Evolutionary conservation across 2,329 filamentous ascomycete species (phyloP), one percentile per base, ranked within the genome.

Genomic region (Aspergillus awamori): DNA sequence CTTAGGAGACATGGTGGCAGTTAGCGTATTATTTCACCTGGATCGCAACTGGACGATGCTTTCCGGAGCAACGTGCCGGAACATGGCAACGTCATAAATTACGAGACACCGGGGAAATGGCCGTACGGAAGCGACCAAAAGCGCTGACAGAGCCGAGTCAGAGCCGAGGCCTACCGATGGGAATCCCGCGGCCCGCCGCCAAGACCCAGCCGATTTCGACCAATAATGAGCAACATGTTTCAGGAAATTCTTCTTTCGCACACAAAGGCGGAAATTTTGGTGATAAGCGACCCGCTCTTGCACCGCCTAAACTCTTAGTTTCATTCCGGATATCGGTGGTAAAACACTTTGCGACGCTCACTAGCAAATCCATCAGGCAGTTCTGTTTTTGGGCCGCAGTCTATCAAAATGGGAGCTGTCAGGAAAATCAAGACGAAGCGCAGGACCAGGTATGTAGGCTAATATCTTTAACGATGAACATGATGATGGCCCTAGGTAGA

Each of bases 371-470:
- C 17, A 57, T 57, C 20, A 8, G 30, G 58, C 28, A 51, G 48
- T 66, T 30, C 28, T 30, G 59, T 65, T 61, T 57, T 64, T 58
- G 57, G 63, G 59, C 65, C 65, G 60, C 62, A 57, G 58, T 62
- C 62, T 45, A 64, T 57, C 64, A 83, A 70, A 61, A 93, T 93
- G 90, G 90, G 89, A 49, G 84, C 90, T 63, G 80, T 83, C 39
- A 76, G 80, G n/a, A 82, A 87, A 65, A 87, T 86, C 59, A 93
- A 93, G 79, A 93, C 89, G 3, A 86, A 91, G 77, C 85, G 89
- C 65, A 86, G 87, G 72, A 87, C 84, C 20, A 87, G 89, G 89
- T 89, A 79, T 60, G 77, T 51, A 51, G 47, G 24, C 47, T 57
- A 54, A 28, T 30, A 3, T 59, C 36, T 43, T 33, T 20, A 48